A percentile compares a stretch with the other conserved stretches of the same genome.
Conservation (phyloP, 83 land plant species). For the Picea abies region DNA sequence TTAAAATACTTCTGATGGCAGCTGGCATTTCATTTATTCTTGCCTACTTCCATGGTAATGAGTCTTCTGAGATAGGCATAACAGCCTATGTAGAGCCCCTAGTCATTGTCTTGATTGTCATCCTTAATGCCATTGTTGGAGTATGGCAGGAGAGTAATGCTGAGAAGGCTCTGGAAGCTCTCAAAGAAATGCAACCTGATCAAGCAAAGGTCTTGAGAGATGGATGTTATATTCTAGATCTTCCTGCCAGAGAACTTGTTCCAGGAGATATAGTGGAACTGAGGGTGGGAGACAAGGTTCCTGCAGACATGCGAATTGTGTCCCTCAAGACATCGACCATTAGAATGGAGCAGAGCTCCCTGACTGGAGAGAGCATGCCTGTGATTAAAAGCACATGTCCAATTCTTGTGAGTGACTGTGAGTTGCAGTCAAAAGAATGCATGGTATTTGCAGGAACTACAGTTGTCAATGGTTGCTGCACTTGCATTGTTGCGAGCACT, state of each 20-base stretch:
- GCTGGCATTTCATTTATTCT: constrained; percentile 79
- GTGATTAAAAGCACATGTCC: constrained; percentile 59
- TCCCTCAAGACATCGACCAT: constrained; percentile 72
- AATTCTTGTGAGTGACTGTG: constrained; percentile 65
- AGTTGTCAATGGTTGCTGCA: constrained; percentile 79
- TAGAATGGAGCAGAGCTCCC: constrained; percentile 81
- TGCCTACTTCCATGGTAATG: constrained; percentile 52
- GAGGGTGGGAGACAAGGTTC: constrained; percentile 85
- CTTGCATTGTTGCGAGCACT: constrained; percentile 68
- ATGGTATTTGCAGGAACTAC: constrained; percentile 97
- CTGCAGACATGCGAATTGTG: constrained; percentile 88
- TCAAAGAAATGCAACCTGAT: constrained; percentile 87
- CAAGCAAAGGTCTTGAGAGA: constrained; percentile 71
- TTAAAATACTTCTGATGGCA: constrained; percentile 78
- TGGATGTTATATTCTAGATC: constrained; percentile 50
- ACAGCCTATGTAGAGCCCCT: constrained; percentile 80
- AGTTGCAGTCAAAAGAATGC: constrained; percentile 83
- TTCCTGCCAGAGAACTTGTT: constrained; percentile 87
- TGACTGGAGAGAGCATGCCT: constrained; percentile 88
- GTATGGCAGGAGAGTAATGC: constrained; percentile 96
- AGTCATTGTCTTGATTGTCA: constrained; percentile 71
- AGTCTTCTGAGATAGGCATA: constrained; percentile 42
- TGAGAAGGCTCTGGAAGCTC: constrained; percentile 82
- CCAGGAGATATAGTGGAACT: constrained; percentile 92
- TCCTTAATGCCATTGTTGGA: constrained; percentile 87